Evolutionary conservation across 805 yeast genomes (phyloP), one percentile per base, ranked within the genome.

Genomic region (Kregervanrija delftensis): DNA sequence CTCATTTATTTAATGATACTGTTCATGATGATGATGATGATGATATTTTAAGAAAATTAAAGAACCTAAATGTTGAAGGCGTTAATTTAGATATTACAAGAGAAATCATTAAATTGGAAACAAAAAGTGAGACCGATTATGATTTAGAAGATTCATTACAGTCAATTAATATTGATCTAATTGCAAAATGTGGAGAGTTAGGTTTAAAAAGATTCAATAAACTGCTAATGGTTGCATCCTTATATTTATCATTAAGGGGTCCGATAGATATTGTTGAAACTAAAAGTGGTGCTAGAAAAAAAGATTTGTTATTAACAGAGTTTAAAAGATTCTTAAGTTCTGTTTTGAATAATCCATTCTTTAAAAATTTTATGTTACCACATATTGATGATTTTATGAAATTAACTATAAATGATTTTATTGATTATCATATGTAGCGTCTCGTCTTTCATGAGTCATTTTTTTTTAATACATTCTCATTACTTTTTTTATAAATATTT

Each of bases 341-440:
- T 35, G 54, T 60, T 11, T 41, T 59, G 14, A 60, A 58, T 43
- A 54, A 55, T 40, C 39, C 46, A 2, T 47, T 58, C 14, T 59
- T 60, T 39, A 60, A 57, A 37, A 43, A 42, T 2, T 47, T 50
- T 44, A 44, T 61, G 37, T 44, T 61, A 9, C 51, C 50, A 14
- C 54, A 51, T 14, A 40, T 60, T 43, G 60, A 58, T 43, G 65
- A 61, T 42, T 59, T 59, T 47, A 54, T 60, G 37, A 62, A 61
- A 43, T 47, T 58, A 28, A 56, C 53, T 35, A 54, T 62, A 13
- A 59, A 58, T 47, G 66, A 61, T 48, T 60, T 59, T 39, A 60
- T 60, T 35, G 63, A 62, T 43, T 56, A 49, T 40, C 65, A 61
- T 44, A 56, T 57, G 57, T 57, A 45, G 48, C 15, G 8, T 22